Base-by-base conservation (phyloP, 805 yeast species). In the Pichia scutulata region DNA sequence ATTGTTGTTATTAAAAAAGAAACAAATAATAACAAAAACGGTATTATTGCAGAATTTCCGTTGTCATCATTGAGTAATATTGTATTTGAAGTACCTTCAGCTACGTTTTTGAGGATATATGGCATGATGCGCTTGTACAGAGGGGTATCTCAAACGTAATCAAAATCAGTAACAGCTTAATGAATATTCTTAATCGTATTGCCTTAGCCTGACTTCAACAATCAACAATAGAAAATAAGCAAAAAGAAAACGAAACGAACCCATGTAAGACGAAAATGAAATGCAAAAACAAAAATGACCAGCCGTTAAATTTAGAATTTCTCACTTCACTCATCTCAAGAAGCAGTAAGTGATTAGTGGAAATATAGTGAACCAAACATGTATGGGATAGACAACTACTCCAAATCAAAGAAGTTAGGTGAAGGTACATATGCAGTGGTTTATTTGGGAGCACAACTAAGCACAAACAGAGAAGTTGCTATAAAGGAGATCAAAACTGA, bases 371-470 rank as follows among this genome's bases (percentile, higher is more conserved):
- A 6, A 7, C 22, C 22, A 14, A 21, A 1, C 55, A 45, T 44
- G 46, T 39, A 25, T 28, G 50, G 59, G 60, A 40, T 59, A 1
- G 59, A 57, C 3, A 56, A 64, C 26, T 70, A 70, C 47, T 55
- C 70, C 6, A 70, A 70, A 54, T 96, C 89, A 50, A 81, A 78
- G 57, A 90, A 89, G 63, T 97, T 93, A 26, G 99, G 99, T 63
- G 99, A 93, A 70, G 99, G 99, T 68, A 93, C 99, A 0, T 93
- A 92, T 71, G 99, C 99, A 44, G 95, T 90, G 50, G 99, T 93
- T 7, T 89, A 83, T 60, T 73, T 90, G 16, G 98, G 98, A 2
- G 80, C 75, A 40, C 85, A 85, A 62, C 57, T 72, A 13, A 72
- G 69, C 45, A 75, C 80, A 26, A 69, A 65, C 7, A 68, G 90